Evolutionary conservation across 2,329 filamentous ascomycete genomes (phyloP).

Genomic region (Alternaria novae-zelandiae): DNA sequence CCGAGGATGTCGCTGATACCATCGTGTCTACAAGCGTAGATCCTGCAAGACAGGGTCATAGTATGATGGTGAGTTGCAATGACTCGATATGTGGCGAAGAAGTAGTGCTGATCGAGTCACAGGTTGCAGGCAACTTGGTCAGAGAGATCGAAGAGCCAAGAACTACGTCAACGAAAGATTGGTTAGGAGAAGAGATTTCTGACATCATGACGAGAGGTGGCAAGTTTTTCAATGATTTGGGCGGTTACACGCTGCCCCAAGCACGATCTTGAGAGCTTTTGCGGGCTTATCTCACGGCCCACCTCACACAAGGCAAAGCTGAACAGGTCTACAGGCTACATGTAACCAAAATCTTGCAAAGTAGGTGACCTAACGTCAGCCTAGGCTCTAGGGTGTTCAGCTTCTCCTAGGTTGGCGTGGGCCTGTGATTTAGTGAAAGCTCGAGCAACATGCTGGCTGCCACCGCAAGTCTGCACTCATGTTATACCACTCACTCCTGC

Average conservation of each 20-base stretch:
- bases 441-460: background rate
- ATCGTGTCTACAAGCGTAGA: constrained; percentile 51
- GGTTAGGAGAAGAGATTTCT: constrained; percentile 45
- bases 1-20: constrained; percentile 51
- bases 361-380: too few species aligned
- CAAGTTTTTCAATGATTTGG: constrained; percentile 45
- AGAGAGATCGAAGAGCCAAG: constrained; percentile 41
- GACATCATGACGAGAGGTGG: constrained; percentile 40
- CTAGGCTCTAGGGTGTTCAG: too few species aligned
- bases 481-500: background rate
- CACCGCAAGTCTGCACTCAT: background rate
- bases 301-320: too few species aligned
- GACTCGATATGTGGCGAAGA: background rate
- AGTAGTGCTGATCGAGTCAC: background rate
- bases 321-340: too few species aligned
- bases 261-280: constrained; percentile 13
- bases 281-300: background rate
- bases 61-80: constrained; percentile 33
- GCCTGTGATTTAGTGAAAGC: background rate
- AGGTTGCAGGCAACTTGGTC: constrained; percentile 38
- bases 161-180: constrained; percentile 32
- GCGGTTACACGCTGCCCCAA: constrained; percentile 45
- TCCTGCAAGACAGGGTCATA: constrained; percentile 33
- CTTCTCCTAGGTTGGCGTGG: too few species aligned
- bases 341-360: too few species aligned